phyloP scores from a whole-genome alignment of 73 alveolate genomes.

The Paramecium bursaria region DNA sequence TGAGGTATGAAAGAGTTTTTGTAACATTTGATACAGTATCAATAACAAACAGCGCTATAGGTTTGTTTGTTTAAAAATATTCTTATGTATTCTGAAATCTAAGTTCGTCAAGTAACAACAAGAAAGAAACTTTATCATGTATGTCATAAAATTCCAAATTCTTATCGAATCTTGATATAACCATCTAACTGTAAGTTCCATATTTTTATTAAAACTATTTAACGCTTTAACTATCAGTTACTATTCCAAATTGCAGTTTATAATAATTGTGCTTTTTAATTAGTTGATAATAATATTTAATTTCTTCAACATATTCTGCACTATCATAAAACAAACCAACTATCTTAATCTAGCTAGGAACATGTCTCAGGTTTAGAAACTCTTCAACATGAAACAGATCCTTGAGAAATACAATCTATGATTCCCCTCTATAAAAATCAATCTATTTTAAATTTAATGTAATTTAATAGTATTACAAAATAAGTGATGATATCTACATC shows the following conservation, averaged over 20 bases:
- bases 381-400: background rate
- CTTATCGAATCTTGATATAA: background rate
- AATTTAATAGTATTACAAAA: too few relatives aligned
- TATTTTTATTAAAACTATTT: too few relatives aligned
- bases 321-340: background rate
- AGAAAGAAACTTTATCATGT: background rate
- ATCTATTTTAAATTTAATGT: background rate
- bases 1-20: too few relatives aligned
- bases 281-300: background rate
- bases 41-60: too few relatives aligned
- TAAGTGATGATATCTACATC: too few relatives aligned
- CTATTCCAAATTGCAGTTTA: background rate
- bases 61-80: background rate
- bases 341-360: too few relatives aligned
- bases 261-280: too few relatives aligned
- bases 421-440: background rate
- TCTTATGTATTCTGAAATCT: background rate
- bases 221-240: background rate
- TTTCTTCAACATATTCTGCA: background rate
- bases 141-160: background rate
- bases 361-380: background rate
- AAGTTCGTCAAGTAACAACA: background rate
- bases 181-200: background rate
- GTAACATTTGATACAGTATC: too few relatives aligned
- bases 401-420: too few relatives aligned